Conservation (phyloP, 148 eudicot genomes). For the Rhododendron ferrugineum region DNA sequence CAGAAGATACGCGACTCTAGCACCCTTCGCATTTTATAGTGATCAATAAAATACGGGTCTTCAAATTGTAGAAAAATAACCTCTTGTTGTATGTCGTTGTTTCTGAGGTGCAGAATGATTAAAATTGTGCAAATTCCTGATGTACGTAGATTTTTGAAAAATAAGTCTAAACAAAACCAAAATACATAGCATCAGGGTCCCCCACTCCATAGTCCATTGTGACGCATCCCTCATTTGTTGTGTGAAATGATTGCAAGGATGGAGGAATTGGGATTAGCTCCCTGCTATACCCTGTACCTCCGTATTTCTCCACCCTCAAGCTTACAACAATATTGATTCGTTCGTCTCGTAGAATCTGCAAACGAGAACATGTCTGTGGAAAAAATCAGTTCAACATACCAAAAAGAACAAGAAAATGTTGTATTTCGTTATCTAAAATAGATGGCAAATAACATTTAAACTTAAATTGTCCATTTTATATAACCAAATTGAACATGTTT, state of each 20-base stretch:
- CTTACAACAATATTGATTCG: not conserved
- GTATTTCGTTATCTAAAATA: not conserved
- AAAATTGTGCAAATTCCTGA: not conserved
- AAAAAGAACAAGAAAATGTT: not conserved
- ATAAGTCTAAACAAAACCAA: no score
- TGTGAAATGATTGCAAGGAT: not conserved
- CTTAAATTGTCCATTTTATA: not conserved
- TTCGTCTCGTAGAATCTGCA: not conserved
- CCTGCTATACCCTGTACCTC: not conserved
- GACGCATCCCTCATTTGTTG: not conserved
- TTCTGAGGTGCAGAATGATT: not conserved
- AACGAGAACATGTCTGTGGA: not conserved
- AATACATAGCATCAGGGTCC: no score
- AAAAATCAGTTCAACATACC: not conserved
- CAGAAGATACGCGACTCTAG: no score
- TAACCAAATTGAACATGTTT: not conserved
- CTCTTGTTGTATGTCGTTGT: no score
- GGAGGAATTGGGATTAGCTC: no score
- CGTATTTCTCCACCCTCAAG: no score
- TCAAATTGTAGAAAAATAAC: no score
- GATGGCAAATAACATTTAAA: not conserved
- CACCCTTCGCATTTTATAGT: no score
- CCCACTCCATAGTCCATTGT: no score
- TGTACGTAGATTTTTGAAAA: not conserved
- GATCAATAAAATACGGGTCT: no score